phyloP scores from a whole-genome alignment of 2,329 filamentous ascomycete genomes.

The Bisporella sp. region DNA sequence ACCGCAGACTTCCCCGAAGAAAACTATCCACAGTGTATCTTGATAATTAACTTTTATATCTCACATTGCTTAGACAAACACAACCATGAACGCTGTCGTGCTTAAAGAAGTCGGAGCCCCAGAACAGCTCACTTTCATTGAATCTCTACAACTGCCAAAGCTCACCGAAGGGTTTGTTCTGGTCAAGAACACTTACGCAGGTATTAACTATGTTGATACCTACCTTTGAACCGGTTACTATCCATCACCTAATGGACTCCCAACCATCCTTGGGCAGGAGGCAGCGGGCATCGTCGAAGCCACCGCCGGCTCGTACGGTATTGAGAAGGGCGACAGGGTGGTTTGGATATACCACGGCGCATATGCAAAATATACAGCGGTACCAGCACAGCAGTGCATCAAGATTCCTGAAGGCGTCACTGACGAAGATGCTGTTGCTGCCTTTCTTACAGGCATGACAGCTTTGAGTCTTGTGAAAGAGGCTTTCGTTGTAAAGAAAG shows the following conservation, averaged over 20 bases:
- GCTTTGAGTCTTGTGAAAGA: background rate
- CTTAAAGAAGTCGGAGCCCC: conserved; percentile 66
- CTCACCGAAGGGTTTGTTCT: conserved; percentile 66
- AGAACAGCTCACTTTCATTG: conserved; percentile 65
- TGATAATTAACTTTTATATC: no score
- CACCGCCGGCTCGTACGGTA: background rate
- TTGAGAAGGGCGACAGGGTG: background rate
- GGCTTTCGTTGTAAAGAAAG: background rate
- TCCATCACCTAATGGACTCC: conserved; percentile 49
- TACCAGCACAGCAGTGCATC: background rate
- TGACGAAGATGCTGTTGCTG: background rate
- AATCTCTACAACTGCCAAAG: conserved; percentile 63
- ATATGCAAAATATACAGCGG: background rate
- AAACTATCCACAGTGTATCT: no score
- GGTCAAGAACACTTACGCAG: conserved; percentile 72
- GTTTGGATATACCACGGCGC: background rate
- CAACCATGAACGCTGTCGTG: conserved; percentile 54
- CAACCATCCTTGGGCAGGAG: background rate
- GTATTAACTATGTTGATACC: conserved; percentile 87
- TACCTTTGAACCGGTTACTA: conserved; percentile 89
- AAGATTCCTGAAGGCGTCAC: background rate
- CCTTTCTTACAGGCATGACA: background rate
- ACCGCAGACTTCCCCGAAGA: no score
- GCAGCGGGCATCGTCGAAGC: background rate
- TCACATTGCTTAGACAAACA: no score